Percentiles rank a stretch among this genome's conserved stretches.
Conservation (phyloP, 2,329 filamentous ascomycete species). For the Nakataea oryzae region DNA sequence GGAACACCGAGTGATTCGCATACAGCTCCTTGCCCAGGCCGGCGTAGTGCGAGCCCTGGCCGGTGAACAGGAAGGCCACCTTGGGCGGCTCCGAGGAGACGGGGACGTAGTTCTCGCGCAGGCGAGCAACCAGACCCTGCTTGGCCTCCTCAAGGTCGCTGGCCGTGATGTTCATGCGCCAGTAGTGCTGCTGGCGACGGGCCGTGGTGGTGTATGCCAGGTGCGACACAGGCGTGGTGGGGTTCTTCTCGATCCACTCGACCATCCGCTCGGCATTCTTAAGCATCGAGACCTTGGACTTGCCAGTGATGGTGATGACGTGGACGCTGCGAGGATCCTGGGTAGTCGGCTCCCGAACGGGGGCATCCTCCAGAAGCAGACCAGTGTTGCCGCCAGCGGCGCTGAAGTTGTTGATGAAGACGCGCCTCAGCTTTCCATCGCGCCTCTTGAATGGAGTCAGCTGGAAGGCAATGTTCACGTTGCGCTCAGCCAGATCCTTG, state of each 20-base stretch:
- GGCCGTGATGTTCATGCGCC: slow-evolving; percentile 39
- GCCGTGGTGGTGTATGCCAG: slow-evolving; percentile 61
- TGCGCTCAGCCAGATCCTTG: slow-evolving; percentile 42
- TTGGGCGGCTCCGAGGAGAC: slow-evolving; percentile 32
- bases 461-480: slow-evolving; percentile 47
- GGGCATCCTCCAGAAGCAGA: slow-evolving; percentile 53
- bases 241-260: slow-evolving; percentile 38
- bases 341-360: slow-evolving; percentile 19
- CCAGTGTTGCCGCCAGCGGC: slow-evolving; percentile 65
- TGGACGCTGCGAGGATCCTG: slow-evolving; percentile 45
- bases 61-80: slow-evolving; percentile 44
- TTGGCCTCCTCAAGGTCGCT: slow-evolving; percentile 29
- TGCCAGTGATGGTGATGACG: slow-evolving; percentile 47
- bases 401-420: slow-evolving; percentile 59
- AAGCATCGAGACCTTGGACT: slow-evolving; percentile 43
- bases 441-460: slow-evolving; percentile 37
- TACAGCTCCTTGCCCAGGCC: slow-evolving; percentile 41
- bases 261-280: slow-evolving; percentile 47
- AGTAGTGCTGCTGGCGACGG: slow-evolving; percentile 49
- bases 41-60: slow-evolving; percentile 45
- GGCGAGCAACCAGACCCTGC: slow-evolving; percentile 26
- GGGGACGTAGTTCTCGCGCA: slow-evolving; percentile 31
- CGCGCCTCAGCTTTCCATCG: slow-evolving; percentile 32
- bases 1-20: slow-evolving; percentile 34
- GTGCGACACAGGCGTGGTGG: slow-evolving; percentile 41